Evolutionary conservation across 495 filamentous ascomycete species (phyloP).

Genomic region (Lichenothelia convexa): DNA sequence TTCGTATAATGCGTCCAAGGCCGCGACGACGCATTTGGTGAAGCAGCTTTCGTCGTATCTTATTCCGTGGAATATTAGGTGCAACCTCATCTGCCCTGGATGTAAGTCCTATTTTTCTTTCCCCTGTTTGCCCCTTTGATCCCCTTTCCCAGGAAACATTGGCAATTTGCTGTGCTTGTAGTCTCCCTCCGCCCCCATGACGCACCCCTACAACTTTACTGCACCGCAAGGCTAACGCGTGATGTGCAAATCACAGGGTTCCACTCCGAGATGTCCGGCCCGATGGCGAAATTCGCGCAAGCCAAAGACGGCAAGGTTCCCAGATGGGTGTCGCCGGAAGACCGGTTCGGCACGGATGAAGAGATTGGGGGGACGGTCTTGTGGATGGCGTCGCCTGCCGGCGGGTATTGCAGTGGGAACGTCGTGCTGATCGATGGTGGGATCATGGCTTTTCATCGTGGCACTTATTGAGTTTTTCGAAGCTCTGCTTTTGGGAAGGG

Average conservation of each 20-base stretch:
- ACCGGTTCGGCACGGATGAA: constrained; percentile 15
- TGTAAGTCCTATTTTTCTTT: too few relatives aligned
- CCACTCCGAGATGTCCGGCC: constrained; percentile 16
- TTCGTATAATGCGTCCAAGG: constrained; percentile 19
- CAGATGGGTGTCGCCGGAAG: constrained; percentile 14
- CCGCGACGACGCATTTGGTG: constrained; percentile 17
- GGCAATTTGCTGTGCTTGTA: not conserved
- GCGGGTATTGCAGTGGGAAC: constrained; percentile 21
- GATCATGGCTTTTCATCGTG: constrained; percentile 13
- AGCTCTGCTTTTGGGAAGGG: too few relatives aligned
- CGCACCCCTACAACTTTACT: too few relatives aligned
- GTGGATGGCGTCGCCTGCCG: constrained; percentile 18
- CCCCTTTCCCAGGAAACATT: not conserved
- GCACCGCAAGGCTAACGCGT: too few relatives aligned
- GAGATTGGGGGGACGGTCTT: constrained; percentile 22
- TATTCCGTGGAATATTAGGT: constrained; percentile 17
- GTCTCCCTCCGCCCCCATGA: too few relatives aligned
- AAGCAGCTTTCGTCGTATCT: constrained; percentile 20
- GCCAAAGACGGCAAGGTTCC: constrained; percentile 10
- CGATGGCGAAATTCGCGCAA: constrained; percentile 6
- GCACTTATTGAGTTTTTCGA: too few relatives aligned
- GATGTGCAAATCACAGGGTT: constrained; percentile 9
- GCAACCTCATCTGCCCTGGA: constrained; percentile 12
- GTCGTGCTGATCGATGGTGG: constrained; percentile 24
- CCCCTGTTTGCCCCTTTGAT: too few relatives aligned